A percentile compares a stretch with the other conserved stretches of the same genome.
phyloP scores from a whole-genome alignment of 1,284 basidiomycete species.

The Cryptococcus sp. region DNA sequence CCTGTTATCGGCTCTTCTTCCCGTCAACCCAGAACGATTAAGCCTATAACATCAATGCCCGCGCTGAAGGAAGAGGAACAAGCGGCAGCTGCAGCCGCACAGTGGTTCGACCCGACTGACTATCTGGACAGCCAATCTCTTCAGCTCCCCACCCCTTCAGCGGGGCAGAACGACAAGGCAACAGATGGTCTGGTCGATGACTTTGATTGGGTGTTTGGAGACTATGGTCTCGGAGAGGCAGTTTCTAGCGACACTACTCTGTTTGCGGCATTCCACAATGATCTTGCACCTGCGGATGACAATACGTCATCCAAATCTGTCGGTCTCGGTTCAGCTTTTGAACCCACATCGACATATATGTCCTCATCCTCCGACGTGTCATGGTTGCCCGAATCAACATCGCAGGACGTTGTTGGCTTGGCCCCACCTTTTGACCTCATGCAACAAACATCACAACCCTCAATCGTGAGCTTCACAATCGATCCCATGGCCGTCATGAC shows the following conservation, averaged over 20 bases:
- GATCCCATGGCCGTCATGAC: conserved; percentile 33
- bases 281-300: background rate
- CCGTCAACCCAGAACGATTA: conserved; percentile 22
- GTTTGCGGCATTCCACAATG: conserved; percentile 26
- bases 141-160: background rate
- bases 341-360: background rate
- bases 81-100: background rate
- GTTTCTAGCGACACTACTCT: conserved; percentile 10
- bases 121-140: conserved; percentile 5
- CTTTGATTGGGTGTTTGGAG: conserved; percentile 38
- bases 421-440: conserved; percentile 17
- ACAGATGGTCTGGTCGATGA: conserved; percentile 25
- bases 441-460: conserved; percentile 6
- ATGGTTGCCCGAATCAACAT: conserved; percentile 19
- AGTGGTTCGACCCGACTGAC: conserved; percentile 28
- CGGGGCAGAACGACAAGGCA: conserved; percentile 5
- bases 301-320: background rate
- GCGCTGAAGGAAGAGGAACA: conserved; percentile 39
- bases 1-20: conserved; percentile 26
- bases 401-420: conserved; percentile 28
- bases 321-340: background rate
- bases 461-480: conserved; percentile 21
- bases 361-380: conserved; percentile 1
- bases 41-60: conserved; percentile 38
- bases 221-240: conserved; percentile 23